phyloP scores from a whole-genome alignment of 2,329 filamentous ascomycete species.

The Ophiosphaerella herpotricha region DNA sequence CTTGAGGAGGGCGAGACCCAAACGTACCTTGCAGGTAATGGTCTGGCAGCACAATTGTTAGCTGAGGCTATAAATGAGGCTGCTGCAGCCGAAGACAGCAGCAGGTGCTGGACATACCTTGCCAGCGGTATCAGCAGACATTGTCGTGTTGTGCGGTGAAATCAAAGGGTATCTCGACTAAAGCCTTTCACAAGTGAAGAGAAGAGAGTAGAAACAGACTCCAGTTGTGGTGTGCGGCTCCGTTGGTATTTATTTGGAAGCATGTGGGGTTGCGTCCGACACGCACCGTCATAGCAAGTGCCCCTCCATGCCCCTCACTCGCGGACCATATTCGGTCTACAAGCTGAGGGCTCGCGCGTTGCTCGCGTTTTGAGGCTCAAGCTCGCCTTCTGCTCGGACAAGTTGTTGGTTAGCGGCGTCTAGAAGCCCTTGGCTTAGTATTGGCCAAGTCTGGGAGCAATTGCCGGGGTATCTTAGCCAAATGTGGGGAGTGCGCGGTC shows the following conservation, averaged over 20 bases:
- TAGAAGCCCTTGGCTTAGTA: slow-evolving; percentile 8
- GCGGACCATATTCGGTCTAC: slow-evolving; percentile 24
- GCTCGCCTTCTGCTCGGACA: slow-evolving; percentile 28
- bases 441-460: slow-evolving; percentile 9
- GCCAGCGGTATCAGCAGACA: slow-evolving; percentile 61
- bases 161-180: slow-evolving; percentile 20
- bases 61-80: slow-evolving; percentile 6
- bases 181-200: slow-evolving; percentile 4
- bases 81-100: not conserved
- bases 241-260: slow-evolving; percentile 25
- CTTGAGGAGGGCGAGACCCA: slow-evolving; percentile 54
- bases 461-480: slow-evolving; percentile 24
- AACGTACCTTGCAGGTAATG: slow-evolving; percentile 91
- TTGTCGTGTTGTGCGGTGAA: slow-evolving; percentile 35
- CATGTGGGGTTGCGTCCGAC: slow-evolving; percentile 23
- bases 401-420: slow-evolving; percentile 1
- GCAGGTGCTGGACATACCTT: slow-evolving; percentile 48
- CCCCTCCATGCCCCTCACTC: slow-evolving; percentile 35
- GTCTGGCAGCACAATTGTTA: slow-evolving; percentile 60
- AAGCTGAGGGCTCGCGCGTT: slow-evolving; percentile 18
- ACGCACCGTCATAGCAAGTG: slow-evolving; percentile 19
- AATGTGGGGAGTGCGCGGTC: slow-evolving; percentile 16
- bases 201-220: slow-evolving; percentile 15
- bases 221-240: slow-evolving; percentile 23
- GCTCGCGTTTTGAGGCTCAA: slow-evolving; percentile 33